These are phyloP conservation scores for Cenchrus fungigraminus DNA, from an alignment of 176 grass and related monocot species.

Conservation along the genomic window DNA sequence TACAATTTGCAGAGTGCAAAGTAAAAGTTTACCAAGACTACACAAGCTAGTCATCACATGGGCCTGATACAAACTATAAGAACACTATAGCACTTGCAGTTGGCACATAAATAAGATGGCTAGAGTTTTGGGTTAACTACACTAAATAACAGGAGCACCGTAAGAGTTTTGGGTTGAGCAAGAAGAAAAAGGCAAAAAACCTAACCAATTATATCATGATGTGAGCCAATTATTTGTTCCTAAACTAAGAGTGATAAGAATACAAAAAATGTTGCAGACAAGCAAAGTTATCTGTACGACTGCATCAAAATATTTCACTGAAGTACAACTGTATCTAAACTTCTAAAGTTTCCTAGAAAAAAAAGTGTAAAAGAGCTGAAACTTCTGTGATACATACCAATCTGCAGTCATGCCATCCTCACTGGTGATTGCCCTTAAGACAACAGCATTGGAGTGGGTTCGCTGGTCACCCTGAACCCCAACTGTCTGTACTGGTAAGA, in stretches of 20 bases:
- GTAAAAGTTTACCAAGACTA: not conserved
- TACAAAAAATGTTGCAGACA: not conserved
- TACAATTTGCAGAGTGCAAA: not conserved
- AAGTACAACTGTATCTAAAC: not conserved
- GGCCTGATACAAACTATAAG: not conserved
- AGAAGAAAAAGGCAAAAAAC: not conserved
- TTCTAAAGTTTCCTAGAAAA: slow-evolving; percentile 20
- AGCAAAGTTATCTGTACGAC: not conserved
- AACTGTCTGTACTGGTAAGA: slow-evolving; percentile 78
- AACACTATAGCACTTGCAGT: not conserved
- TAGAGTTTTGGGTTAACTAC: not conserved
- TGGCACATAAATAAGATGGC: not conserved
- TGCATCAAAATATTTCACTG: not conserved
- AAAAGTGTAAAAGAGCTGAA: not conserved
- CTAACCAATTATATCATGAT: not conserved
- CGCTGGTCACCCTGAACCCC: slow-evolving; percentile 89
- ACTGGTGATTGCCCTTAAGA: slow-evolving; percentile 84
- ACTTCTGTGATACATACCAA: slow-evolving; percentile 53
- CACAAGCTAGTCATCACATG: not conserved
- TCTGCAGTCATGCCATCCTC: slow-evolving; percentile 98
- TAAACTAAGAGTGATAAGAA: no score
- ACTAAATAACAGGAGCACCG: not conserved
- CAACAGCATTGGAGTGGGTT: slow-evolving; percentile 78
- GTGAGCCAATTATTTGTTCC: not conserved
- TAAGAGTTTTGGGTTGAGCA: not conserved